phyloP scores from a whole-genome alignment of 2,329 filamentous ascomycete species.

The Pestalotiopsis fici region DNA sequence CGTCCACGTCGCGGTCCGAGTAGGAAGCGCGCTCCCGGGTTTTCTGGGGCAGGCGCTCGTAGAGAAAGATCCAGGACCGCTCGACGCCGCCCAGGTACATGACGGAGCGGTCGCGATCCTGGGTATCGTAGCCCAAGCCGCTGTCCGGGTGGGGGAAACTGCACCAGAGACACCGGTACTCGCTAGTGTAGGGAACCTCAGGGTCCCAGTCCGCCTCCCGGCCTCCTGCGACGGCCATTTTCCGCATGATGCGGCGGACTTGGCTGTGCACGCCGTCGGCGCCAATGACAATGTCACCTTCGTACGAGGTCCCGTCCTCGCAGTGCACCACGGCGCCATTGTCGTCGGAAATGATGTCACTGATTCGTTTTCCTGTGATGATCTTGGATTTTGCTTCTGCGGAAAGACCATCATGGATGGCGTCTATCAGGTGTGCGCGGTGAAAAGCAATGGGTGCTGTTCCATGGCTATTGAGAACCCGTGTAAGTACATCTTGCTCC shows the following conservation, averaged over 20 bases:
- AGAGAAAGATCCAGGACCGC: constrained; percentile 2
- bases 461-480: constrained; percentile 9
- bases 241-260: constrained; percentile 17
- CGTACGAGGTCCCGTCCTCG: constrained; percentile 18
- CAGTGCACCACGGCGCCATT: constrained; percentile 19
- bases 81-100: not conserved
- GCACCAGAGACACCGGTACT: not conserved
- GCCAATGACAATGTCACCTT: constrained; percentile 21
- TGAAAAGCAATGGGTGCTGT: constrained; percentile 16
- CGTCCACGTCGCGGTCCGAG: constrained; percentile 23
- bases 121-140: not conserved
- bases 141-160: not conserved
- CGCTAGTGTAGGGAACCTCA: not conserved
- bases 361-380: constrained; percentile 14
- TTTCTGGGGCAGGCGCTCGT: constrained; percentile 3
- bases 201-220: not conserved
- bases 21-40: constrained; percentile 25
- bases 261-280: constrained; percentile 23
- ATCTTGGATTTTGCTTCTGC: constrained; percentile 15
- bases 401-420: constrained; percentile 20
- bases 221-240: not conserved
- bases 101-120: not conserved
- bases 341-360: constrained; percentile 17
- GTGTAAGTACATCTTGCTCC: not conserved
- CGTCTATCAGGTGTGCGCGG: constrained; percentile 17